Evolutionary conservation across 2,329 filamentous ascomycete genomes (phyloP).

Genomic region (Magnaporthiopsis rhizophila): DNA sequence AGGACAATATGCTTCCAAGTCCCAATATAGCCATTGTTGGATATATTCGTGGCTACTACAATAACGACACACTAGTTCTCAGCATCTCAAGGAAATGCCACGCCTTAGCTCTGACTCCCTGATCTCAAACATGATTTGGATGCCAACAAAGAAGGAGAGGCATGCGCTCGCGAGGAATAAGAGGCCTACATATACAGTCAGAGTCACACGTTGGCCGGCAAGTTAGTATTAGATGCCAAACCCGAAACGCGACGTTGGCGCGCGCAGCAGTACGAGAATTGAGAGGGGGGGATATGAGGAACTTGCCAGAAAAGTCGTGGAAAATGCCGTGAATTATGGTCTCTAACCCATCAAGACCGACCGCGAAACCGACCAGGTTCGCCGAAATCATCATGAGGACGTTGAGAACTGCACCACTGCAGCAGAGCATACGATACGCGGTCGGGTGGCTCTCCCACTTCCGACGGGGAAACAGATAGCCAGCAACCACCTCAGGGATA

Average conservation of each 20-base stretch:
- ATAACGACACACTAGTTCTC: constrained; percentile 3
- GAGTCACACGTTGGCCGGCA: neutral
- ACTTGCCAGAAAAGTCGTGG: constrained; percentile 60
- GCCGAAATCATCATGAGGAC: constrained; percentile 93
- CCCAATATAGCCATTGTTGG: neutral
- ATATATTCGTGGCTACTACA: neutral
- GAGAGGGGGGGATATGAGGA: constrained; percentile 3
- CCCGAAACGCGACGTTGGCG: neutral
- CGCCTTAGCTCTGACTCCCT: constrained; percentile 74
- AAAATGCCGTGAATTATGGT: constrained; percentile 69
- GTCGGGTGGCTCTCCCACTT: constrained; percentile 65
- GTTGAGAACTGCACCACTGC: constrained; percentile 72
- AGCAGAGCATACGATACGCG: constrained; percentile 71
- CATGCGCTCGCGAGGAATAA: constrained; percentile 67
- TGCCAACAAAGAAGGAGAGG: constrained; percentile 69
- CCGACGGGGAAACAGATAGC: constrained; percentile 61
- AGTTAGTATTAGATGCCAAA: constrained; percentile 15
- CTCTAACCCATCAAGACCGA: constrained; percentile 81
- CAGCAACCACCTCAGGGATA: constrained; percentile 72
- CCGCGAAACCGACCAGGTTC: constrained; percentile 89
- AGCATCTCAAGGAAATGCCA: constrained; percentile 76
- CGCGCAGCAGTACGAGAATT: neutral
- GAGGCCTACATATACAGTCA: constrained; percentile 40
- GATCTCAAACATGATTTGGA: constrained; percentile 95
- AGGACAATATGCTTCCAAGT: neutral